Evolutionary conservation across 169 alveolate genomes (phyloP), one percentile per base, ranked within the genome.

Genomic region (Eimeria brunetti): DNA sequence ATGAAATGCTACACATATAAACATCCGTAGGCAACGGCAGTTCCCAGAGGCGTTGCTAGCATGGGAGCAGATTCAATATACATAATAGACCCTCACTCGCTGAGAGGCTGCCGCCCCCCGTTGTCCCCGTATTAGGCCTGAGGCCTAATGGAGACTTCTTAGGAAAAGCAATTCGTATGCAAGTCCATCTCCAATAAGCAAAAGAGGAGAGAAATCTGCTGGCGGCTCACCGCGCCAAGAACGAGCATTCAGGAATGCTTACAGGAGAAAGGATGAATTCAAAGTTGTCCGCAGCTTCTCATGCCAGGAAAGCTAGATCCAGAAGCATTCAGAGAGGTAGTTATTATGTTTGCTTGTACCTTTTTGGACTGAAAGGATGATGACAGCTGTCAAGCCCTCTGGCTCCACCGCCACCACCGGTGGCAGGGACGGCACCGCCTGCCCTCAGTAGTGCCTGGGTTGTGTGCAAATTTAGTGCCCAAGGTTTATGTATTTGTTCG

Each of bases 111-210:
- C 83, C 36, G 51, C 51, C 27, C 30, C 7, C 41, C 67, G 67
- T 44, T n/a, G 88, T n/a, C 64, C 64, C 49, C 41, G 64, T 41
- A 12, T 67, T 49, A 41, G 58, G 88, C 88, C 88, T 49, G 41
- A n/a, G 64, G 58, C 58, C 64, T 41, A 6, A 44, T 1, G 64
- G 88, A 4, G 38, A 20, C 64, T 49, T 78, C 67, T 27, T 46
- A 30, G 64, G 88, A 41, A 36, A 36, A 36, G 60, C 41, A 36
- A 6, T 41, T 14, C 60, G 41, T 27, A 30, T 41, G 41, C 33
- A 78, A 78, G 88, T 78, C 88, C 88, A 78, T 78, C 67, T 78
- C 88, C 67, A 51, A 7, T 41, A 78, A 20, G 88, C 88, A 78
- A 38, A 41, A 49, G n/a, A 78, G 20, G 18, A 20, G 67, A 20